Base-by-base conservation (phyloP, 345 rosid genomes). In the Gossypium anomalum region DNA sequence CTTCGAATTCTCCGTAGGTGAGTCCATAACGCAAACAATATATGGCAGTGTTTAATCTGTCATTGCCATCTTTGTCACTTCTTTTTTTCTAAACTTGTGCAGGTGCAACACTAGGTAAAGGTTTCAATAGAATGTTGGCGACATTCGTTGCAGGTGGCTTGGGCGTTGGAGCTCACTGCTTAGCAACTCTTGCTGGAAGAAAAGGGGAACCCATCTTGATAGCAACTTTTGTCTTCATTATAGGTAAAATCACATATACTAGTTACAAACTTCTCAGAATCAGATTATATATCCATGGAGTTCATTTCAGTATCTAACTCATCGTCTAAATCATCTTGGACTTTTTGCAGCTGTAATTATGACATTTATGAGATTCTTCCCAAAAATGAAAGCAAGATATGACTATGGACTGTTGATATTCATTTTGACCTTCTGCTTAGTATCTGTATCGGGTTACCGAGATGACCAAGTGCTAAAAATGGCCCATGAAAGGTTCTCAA, bases 1-100 rank as follows among this genome's bases (percentile, higher is more conserved):
- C 62, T 77, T 80, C 6, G 82, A 86, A 48, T 80, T 80, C 69
- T 81, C 88, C 7, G 88, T 80, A 2, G 89, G 89, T 81, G 79
- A 65, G 79, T 19, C 7, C 16, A 12, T 48, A 19, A 34, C 41
- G 5, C 41, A 34, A 5, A 34, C 41, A 34, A 34, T 5, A 34
- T 34, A 34, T 34, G 38, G 41, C 7, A 20, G 13, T 61, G 14
- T 60, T 13, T 3, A 19, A 11, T 23, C 25, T 60, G 64, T 22
- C 60, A 10, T 65, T 19, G 4, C 29, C 29, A 65, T 65, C 43
- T 20, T 57, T 13, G 20, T 9, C 19, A 4, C 63, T 12, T 29
- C 17, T 0, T 3, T 13, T 20, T 7, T 45, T 0, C 12, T 34
- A 34, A 5, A 15, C n/a, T n/a, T 48, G n/a, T 25, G 9, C 70